Evolutionary conservation across 352 stramenopile species (phyloP).

Genomic region (Pythium monospermum): DNA sequence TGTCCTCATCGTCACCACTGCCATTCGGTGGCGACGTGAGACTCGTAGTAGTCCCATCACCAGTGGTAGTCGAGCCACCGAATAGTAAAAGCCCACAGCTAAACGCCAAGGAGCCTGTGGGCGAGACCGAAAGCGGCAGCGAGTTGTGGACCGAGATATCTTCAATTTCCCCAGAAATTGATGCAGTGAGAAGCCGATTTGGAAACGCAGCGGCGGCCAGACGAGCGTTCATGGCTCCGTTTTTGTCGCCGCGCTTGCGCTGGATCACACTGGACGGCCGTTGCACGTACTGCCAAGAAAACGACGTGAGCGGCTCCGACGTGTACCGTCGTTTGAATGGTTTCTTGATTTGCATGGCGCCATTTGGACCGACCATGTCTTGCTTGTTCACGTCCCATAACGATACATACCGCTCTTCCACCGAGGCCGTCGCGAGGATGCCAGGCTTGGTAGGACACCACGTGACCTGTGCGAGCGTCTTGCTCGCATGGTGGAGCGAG

Average conservation of each 20-base stretch:
- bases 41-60: too few relatives aligned
- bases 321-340: conserved; percentile 75
- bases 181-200: conserved; percentile 75
- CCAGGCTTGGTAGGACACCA: conserved; percentile 82
- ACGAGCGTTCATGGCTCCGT: conserved; percentile 4
- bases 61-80: conserved; percentile 25
- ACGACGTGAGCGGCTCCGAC: conserved; percentile 65
- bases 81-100: conserved; percentile 72
- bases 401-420: conserved; percentile 78
- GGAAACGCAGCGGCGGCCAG: conserved; percentile 56
- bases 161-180: conserved; percentile 67
- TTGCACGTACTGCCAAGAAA: conserved; percentile 74
- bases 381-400: conserved; percentile 79
- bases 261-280: conserved; percentile 3
- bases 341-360: conserved; percentile 50
- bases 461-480: conserved; percentile 68
- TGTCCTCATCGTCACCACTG: conserved; percentile 41
- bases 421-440: conserved; percentile 70
- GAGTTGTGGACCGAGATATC: conserved; percentile 86
- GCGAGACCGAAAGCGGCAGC: conserved; percentile 77
- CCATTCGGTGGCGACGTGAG: too few relatives aligned
- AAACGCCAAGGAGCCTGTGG: conserved; percentile 64
- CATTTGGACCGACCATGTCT: conserved; percentile 24
- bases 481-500: conserved; percentile 68
- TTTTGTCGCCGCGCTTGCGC: conserved; percentile 4